Base-by-base conservation (phyloP, 768 basidiomycete species). In the Pleurotus platypus region DNA sequence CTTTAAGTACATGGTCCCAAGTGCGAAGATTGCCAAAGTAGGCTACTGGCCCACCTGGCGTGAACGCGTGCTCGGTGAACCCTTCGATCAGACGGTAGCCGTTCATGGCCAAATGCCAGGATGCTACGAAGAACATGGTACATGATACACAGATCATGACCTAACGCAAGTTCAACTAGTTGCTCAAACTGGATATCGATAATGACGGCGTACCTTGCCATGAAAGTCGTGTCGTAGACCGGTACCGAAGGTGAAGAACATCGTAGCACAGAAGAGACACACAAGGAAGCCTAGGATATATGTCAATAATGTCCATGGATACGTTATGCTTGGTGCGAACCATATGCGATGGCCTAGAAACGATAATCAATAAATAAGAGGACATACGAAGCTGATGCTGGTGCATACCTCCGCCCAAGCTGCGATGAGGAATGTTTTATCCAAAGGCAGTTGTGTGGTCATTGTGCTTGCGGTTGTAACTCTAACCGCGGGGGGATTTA, bases 1-100 rank as follows among this genome's bases (percentile, higher is more conserved):
- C 53, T 5, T 55, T 60, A 12, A 60, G 40, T 18, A 60, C 57
- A 26, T 60, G 57, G 24, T 60, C 57, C 60, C 60, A 60, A n/a
- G 46, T 49, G 20, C 49, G 46, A 8, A 60, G 57, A 5, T 58
- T 49, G 30, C 49, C 57, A 11, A 60, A 51, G 35, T 60, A 60
- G 11, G 49, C 51, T 20, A 60, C 57, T 16, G 60, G 60, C 27
- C 60, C 60, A 13, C 60, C 60, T 15, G n/a, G 11, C 39, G 48
- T 45, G 9, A 51, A 27, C 12, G 49, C 46, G 39, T 60, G 60
- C 9, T 58, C 57, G 22, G 54, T 54, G 43, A 58, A 60, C 24
- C 57, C 57, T 9, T 49, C 45, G 37, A 60, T 42, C 42, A 60
- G 50, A 1, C 60, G 60, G 49, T 53, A 40, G 20, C 45, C 49